These are phyloP conservation scores for Populus hybrid DNA, from an alignment of 441 rosid species.

Conservation along the genomic window DNA sequence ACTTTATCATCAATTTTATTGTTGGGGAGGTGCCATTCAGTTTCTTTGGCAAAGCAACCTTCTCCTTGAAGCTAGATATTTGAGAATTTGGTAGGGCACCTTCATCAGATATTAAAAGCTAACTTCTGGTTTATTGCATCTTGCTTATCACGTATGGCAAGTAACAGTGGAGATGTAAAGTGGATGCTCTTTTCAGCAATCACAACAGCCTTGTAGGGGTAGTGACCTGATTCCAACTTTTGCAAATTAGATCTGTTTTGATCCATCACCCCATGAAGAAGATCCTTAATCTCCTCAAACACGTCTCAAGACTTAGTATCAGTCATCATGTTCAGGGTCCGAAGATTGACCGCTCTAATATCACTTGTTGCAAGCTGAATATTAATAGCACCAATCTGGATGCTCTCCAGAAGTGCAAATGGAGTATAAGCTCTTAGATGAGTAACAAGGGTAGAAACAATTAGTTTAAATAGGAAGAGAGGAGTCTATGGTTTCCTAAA, in stretches of 20 bases:
- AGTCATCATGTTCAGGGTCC: too few species aligned
- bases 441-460: background rate
- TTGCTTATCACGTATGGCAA: conserved; percentile 33
- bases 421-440: background rate
- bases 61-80: conserved; percentile 26
- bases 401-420: background rate
- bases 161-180: conserved; percentile 25
- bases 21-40: conserved; percentile 24
- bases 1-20: conserved; percentile 20
- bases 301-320: too few species aligned
- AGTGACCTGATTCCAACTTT: too few species aligned
- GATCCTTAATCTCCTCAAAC: too few species aligned
- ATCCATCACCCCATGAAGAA: too few species aligned
- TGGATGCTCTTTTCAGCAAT: conserved; percentile 33
- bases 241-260: too few species aligned
- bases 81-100: conserved; percentile 21
- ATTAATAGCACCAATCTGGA: background rate
- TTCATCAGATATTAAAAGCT: conserved; percentile 26
- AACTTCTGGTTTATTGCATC: conserved; percentile 28
- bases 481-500: background rate
- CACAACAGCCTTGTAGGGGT: background rate
- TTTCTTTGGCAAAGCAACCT: conserved; percentile 28
- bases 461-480: background rate
- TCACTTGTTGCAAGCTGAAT: background rate
- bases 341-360: too few species aligned